Conservation (phyloP, 2,329 filamentous ascomycete genomes). For the Myotisia sp. region DNA sequence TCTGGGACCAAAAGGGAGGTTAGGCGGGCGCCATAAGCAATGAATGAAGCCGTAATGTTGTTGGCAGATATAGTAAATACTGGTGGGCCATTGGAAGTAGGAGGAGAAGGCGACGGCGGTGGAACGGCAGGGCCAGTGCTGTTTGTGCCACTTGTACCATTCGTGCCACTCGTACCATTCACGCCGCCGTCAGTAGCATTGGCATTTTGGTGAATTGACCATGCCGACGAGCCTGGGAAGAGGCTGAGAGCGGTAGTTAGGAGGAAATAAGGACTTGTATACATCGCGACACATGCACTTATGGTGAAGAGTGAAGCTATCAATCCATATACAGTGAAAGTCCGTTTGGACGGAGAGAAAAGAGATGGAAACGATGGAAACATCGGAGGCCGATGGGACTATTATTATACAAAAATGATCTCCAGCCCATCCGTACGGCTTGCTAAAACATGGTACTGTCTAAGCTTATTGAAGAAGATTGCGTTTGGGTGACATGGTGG, state of each 20-base stretch:
- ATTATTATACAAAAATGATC: too few species aligned
- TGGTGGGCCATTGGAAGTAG: too few species aligned
- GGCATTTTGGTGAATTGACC: neutral
- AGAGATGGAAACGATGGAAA: too few species aligned
- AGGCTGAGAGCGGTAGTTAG: neutral
- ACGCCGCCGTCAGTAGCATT: neutral
- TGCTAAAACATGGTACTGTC: too few species aligned
- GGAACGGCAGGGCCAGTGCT: neutral
- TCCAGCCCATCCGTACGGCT: too few species aligned
- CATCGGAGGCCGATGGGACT: too few species aligned
- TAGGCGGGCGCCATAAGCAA: constrained; percentile 35
- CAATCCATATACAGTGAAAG: too few species aligned
- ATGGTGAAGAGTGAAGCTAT: neutral
- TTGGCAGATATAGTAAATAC: constrained; percentile 33
- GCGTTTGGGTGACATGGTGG: too few species aligned
- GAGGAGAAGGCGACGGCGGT: constrained; percentile 16
- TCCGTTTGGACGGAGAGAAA: too few species aligned
- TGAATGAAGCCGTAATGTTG: constrained; percentile 36
- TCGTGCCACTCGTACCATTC: neutral
- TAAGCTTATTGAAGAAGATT: too few species aligned
- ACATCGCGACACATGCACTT: constrained; percentile 1
- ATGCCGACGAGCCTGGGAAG: constrained; percentile 2
- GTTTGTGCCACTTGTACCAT: neutral
- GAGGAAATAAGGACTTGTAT: constrained; percentile 2
- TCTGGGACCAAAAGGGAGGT: constrained; percentile 38